Evolutionary conservation across 345 rosid genomes (phyloP).

Genomic region (thale cress (Arabidopsis thaliana)): TAIR10.1 NC_003074.8:1179001-1179500

Average conservation of each 20-base stretch:
- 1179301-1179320: conserved; percentile 61
- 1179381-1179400: conserved; percentile 73
- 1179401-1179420: conserved; percentile 63
- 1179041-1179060: conserved; percentile 1
- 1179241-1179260: conserved; percentile 52
- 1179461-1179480: conserved; percentile 52
- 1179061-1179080: background rate
- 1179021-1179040: background rate
- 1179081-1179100: background rate
- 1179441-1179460: conserved; percentile 54
- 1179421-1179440: conserved; percentile 60
- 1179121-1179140: conserved; percentile 21
- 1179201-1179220: conserved; percentile 55
- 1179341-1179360: conserved; percentile 54
- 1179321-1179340: conserved; percentile 60
- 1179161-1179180: conserved; percentile 57
- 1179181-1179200: conserved; percentile 67
- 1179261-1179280: conserved; percentile 68
- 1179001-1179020: conserved; percentile 18
- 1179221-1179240: conserved; percentile 66
- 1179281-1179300: conserved; percentile 77
- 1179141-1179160: conserved; percentile 49
- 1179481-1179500: conserved; percentile 61
- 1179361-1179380: conserved; percentile 59
- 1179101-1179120: conserved; percentile 58